A percentile compares a stretch with the other conserved stretches of the same genome.
phyloP scores from a whole-genome alignment of 352 stramenopile genomes.

The Phytophthora idaei region DNA sequence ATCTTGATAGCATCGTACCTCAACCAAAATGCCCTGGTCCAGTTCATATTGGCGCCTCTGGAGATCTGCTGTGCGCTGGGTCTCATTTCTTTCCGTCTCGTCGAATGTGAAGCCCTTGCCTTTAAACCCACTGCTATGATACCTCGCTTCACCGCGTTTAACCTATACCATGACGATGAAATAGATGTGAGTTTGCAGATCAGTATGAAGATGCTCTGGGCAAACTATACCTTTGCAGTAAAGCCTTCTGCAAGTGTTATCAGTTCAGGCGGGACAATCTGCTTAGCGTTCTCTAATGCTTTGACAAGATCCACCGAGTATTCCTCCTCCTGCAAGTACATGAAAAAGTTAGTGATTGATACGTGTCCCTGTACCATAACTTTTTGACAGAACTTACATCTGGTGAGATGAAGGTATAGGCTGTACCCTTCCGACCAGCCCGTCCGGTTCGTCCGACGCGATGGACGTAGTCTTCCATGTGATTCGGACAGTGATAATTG shows the following conservation, averaged over 20 bases:
- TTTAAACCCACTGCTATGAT: constrained; percentile 96
- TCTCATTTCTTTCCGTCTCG: constrained; percentile 96
- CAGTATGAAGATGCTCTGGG: not conserved
- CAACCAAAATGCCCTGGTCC: constrained; percentile 81
- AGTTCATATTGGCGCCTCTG: constrained; percentile 92
- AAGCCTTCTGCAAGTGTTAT: constrained; percentile 93
- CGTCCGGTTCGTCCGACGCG: constrained; percentile 96
- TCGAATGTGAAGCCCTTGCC: constrained; percentile 99
- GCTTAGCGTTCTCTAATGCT: constrained; percentile 91
- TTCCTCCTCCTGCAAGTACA: constrained; percentile 90
- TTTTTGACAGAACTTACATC: constrained; percentile 62
- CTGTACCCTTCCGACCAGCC: constrained; percentile 96
- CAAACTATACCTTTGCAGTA: constrained; percentile 88
- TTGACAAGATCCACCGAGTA: constrained; percentile 98
- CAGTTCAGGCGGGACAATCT: constrained; percentile 86
- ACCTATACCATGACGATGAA: constrained; percentile 55
- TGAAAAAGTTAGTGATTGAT: constrained; percentile 17
- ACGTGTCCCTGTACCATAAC: not conserved
- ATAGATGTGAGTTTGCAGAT: constrained; percentile 1
- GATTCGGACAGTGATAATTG: constrained; percentile 99
- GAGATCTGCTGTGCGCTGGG: constrained; percentile 92
- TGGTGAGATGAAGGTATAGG: constrained; percentile 99
- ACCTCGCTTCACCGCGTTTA: constrained; percentile 94
- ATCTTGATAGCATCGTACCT: constrained; percentile 39
- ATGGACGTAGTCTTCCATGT: constrained; percentile 99